These are phyloP conservation scores for Triticum urartu DNA, from an alignment of 176 grass and related monocot species.

Conservation along the genomic window DNA sequence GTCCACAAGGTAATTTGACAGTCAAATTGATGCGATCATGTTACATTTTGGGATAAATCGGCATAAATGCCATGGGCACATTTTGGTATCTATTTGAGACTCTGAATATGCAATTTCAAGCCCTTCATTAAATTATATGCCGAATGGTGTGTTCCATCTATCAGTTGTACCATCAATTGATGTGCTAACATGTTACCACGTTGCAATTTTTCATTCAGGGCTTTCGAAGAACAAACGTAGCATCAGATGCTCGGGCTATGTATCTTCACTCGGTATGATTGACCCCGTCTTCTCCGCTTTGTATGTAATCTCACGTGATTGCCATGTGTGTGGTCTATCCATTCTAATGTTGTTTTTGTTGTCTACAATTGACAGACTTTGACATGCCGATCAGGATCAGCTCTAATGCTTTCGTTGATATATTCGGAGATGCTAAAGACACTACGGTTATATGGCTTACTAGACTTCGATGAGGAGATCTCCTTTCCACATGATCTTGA, in stretches of 20 bases:
- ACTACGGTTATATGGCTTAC: constrained; percentile 48
- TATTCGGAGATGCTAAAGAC: constrained; percentile 91
- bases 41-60: background rate
- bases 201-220: constrained; percentile 42
- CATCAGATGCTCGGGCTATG: constrained; percentile 51
- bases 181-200: background rate
- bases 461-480: constrained; percentile 85
- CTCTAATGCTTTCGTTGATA: constrained; percentile 74
- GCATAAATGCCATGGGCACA: background rate
- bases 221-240: constrained; percentile 57
- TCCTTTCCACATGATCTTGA: constrained; percentile 62
- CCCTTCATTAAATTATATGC: background rate
- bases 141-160: background rate
- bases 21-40: background rate
- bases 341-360: constrained; percentile 21
- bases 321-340: background rate
- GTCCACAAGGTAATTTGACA: constrained; percentile 53
- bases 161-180: background rate
- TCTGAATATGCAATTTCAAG: background rate
- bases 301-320: background rate
- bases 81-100: background rate
- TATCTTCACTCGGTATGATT: constrained; percentile 87
- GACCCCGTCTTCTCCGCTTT: background rate
- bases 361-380: constrained; percentile 45
- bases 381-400: constrained; percentile 83